Evolutionary conservation across 2,329 filamentous ascomycete genomes (phyloP), one percentile per base, ranked within the genome.

Genomic region (Neofusicoccum kwambonambiense): DNA sequence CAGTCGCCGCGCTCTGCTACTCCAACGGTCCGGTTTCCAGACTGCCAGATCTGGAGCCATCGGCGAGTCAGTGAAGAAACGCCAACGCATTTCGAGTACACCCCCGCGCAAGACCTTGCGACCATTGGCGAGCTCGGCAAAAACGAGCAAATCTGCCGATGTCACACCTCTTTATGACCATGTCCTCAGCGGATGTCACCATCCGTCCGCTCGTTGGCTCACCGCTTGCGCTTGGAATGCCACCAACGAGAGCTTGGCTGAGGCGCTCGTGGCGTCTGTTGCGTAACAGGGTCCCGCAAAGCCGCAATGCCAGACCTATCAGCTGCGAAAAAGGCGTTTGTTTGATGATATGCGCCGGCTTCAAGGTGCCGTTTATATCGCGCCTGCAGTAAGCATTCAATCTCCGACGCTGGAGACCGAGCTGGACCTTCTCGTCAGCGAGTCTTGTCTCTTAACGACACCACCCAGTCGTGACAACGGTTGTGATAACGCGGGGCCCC

Each of bases 151-250:
- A n/a, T 11, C 4, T 13, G 11, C 39, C 37, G 19, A 58, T 44
- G 54, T n/a, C 27, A 45, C 15, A 44, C 19, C 37, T 45, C 35
- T 27, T 22, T 22, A 34, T 34, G 52, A 7, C n/a, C 22, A n/a
- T 44, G n/a, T 44, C 13, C 41, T 45, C 54, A n/a, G 39, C 54
- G 39, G 22, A 58, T 44, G 22, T 34, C 54, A 45, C 54, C 54
- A 45, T 45, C 22, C 39, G 4, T 42, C 39, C 54, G 39, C 15
- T 35, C 19, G 13, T 27, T 19, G 6, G 39, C 39, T 19, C 54
- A 58, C 54, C 54, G 54, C 54, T 58, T 45, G 39, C 54, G 6
- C 52, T 45, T 17, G 54, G 39, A 58, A 44, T 15, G 54, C 54
- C 54, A 58, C 54, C 54, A 58, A 37, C 41, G 39, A 31, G 54